Conservation (phyloP, 768 basidiomycete genomes). For the Rhodotorula graminis region DNA sequence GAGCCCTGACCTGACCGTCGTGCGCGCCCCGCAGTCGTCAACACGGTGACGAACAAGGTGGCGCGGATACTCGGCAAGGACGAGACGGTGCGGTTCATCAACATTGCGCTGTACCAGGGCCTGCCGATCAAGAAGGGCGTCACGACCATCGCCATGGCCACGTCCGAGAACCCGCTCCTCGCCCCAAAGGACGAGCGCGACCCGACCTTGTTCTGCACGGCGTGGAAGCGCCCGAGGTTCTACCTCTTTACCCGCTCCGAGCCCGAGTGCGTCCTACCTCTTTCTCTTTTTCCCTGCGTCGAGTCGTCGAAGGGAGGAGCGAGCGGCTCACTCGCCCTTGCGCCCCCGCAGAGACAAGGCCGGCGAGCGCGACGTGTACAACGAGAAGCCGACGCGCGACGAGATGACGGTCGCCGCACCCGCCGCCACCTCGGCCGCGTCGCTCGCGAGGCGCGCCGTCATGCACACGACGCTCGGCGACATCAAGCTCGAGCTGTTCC, state of each 20-base stretch:
- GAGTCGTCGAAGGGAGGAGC: too few relatives aligned
- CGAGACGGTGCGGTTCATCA: slow-evolving; percentile 83
- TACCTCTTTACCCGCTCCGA: slow-evolving; percentile 88
- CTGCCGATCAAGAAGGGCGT: slow-evolving; percentile 80
- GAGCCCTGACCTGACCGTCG: too few relatives aligned
- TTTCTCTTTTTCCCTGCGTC: not conserved
- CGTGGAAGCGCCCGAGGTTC: slow-evolving; percentile 85
- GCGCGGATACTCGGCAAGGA: slow-evolving; percentile 84
- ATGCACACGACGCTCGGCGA: slow-evolving; percentile 96
- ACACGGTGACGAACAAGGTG: slow-evolving; percentile 89
- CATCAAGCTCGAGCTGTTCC: slow-evolving; percentile 82
- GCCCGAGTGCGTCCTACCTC: slow-evolving; percentile 65
- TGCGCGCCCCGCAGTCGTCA: slow-evolving; percentile 62
- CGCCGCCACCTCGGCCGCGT: slow-evolving; percentile 47
- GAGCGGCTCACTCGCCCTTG: too few relatives aligned
- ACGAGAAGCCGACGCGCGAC: slow-evolving; percentile 92
- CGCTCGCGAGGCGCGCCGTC: slow-evolving; percentile 70
- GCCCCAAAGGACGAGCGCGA: slow-evolving; percentile 78
- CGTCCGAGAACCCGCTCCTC: slow-evolving; percentile 89
- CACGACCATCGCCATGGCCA: slow-evolving; percentile 86
- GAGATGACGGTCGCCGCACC: slow-evolving; percentile 81
- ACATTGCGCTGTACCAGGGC: slow-evolving; percentile 86
- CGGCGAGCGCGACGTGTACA: slow-evolving; percentile 90
- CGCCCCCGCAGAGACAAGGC: slow-evolving; percentile 64
- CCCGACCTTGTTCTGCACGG: slow-evolving; percentile 87